Evolutionary conservation across 2,329 filamentous ascomycete genomes (phyloP).

Genomic region (Remersonia thermophila): DNA sequence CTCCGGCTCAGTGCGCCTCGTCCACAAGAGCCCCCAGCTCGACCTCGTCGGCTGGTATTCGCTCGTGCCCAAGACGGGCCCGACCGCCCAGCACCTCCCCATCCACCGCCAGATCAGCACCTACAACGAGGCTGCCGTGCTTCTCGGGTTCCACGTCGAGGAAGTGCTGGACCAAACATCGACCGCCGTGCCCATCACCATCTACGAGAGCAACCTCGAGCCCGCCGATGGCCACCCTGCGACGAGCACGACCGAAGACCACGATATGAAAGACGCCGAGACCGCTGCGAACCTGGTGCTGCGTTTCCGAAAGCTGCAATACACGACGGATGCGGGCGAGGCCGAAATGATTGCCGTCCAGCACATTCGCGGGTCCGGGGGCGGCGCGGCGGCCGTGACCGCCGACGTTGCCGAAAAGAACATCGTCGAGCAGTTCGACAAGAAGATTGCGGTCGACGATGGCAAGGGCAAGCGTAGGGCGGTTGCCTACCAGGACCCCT

Average conservation of each 20-base stretch:
- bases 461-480: conserved; percentile 37
- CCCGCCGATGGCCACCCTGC: conserved; percentile 22
- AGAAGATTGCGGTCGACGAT: conserved; percentile 33
- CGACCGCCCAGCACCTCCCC: conserved; percentile 53
- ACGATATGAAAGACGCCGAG: conserved; percentile 58
- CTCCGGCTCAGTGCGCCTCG: conserved; percentile 56
- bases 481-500: conserved; percentile 15
- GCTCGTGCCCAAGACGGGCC: conserved; percentile 59
- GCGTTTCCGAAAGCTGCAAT: conserved; percentile 72
- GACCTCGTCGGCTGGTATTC: conserved; percentile 92
- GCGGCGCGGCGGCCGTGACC: conserved; percentile 73
- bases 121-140: conserved; percentile 75
- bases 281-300: conserved; percentile 39
- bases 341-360: conserved; percentile 97
- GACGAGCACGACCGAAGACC: conserved; percentile 29
- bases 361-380: conserved; percentile 75
- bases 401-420: conserved; percentile 32
- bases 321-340: conserved; percentile 84
- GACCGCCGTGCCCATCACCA: conserved; percentile 63
- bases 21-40: conserved; percentile 72
- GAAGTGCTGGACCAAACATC: conserved; percentile 29
- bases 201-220: conserved; percentile 79
- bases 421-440: conserved; percentile 23
- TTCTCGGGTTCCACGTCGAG: conserved; percentile 75
- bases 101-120: conserved; percentile 69